These are phyloP conservation scores for Solanum chiquidenum DNA, from an alignment of 257 asterid species.

Conservation along the genomic window DNA sequence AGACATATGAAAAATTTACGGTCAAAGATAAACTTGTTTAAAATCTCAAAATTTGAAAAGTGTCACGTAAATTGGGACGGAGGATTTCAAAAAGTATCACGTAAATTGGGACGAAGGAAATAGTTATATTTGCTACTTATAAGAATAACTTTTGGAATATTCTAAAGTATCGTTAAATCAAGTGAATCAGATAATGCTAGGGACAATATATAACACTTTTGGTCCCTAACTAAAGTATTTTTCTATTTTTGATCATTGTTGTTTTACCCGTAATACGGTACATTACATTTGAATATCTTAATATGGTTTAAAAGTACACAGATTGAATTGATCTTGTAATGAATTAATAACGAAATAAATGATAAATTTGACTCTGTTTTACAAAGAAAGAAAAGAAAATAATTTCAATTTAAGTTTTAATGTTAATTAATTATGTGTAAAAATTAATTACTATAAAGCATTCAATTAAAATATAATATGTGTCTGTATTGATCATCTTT, in stretches of 20 bases:
- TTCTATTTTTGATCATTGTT: not conserved
- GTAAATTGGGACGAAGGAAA: too few species aligned
- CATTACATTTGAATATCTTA: not conserved
- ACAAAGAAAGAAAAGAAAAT: not conserved
- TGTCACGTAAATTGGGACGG: too few species aligned
- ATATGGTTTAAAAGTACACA: not conserved
- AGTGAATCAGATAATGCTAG: not conserved
- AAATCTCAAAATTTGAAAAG: too few species aligned
- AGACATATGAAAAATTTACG: too few species aligned
- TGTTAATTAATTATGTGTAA: not conserved
- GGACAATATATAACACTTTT: not conserved
- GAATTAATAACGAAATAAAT: too few species aligned
- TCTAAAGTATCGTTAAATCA: not conserved
- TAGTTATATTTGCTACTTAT: not conserved
- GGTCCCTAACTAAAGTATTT: not conserved
- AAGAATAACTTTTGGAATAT: not conserved
- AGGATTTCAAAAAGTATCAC: too few species aligned
- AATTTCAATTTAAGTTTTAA: not conserved
- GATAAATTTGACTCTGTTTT: not conserved
- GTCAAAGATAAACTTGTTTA: too few species aligned
- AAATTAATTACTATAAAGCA: not conserved
- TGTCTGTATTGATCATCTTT: not conserved
- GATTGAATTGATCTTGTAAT: not conserved
- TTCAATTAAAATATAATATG: too few species aligned
- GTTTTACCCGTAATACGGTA: not conserved